Conservation (phyloP, 441 rosid genomes). For the Pelargonium myrrhifolium region DNA sequence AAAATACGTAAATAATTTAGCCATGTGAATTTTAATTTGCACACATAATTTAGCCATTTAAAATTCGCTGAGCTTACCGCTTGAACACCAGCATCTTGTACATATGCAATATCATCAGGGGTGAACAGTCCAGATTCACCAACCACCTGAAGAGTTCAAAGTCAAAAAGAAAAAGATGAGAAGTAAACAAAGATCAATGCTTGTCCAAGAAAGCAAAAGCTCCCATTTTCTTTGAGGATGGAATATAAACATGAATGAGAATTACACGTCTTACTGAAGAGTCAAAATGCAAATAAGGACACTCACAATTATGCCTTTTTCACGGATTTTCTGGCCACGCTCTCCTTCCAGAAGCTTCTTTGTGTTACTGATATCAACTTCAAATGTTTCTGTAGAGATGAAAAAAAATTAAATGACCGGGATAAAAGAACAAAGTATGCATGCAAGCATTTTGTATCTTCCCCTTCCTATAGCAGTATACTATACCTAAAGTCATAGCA, state of each 20-base stretch:
- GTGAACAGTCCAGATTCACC: constrained; percentile 90
- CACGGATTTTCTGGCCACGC: constrained; percentile 54
- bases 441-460: background rate
- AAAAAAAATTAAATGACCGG: background rate
- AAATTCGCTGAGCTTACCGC: constrained; percentile 49
- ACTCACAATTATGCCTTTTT: constrained; percentile 72
- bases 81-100: constrained; percentile 82
- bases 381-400: constrained; percentile 57
- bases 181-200: background rate
- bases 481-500: no score
- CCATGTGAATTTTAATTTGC: no score
- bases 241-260: background rate
- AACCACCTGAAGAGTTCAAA: constrained; percentile 47
- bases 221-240: background rate
- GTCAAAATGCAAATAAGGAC: constrained; percentile 5
- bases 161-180: background rate
- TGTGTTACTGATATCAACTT: constrained; percentile 78
- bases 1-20: no score
- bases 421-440: background rate
- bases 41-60: background rate
- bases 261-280: background rate
- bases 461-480: background rate
- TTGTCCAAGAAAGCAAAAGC: background rate
- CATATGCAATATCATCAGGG: constrained; percentile 71
- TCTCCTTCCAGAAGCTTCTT: constrained; percentile 82